Conservation (phyloP, 192 early-diverging fungal genomes). For the Linnemannia exigua region DNA sequence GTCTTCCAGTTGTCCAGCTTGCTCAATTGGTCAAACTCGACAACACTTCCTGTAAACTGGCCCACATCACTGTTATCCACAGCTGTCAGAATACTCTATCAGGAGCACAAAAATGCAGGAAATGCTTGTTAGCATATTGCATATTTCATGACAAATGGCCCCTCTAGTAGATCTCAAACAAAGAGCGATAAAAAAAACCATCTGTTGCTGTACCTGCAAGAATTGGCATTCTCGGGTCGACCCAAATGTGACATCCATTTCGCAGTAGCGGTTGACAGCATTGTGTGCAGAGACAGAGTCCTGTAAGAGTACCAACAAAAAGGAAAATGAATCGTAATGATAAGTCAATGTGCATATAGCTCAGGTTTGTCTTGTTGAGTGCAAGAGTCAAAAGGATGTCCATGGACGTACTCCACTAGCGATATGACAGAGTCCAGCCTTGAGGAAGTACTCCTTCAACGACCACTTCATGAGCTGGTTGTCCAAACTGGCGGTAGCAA, state of each 20-base stretch:
- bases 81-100: slow-evolving; percentile 77
- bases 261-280: slow-evolving; percentile 87
- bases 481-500: slow-evolving; percentile 87
- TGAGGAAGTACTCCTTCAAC: slow-evolving; percentile 96
- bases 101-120: neutral
- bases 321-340: neutral
- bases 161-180: neutral
- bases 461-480: slow-evolving; percentile 96
- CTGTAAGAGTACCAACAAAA: slow-evolving; percentile 45
- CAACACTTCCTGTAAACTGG: slow-evolving; percentile 84
- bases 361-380: neutral
- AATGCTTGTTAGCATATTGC: neutral
- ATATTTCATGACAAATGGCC: neutral
- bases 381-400: slow-evolving; percentile 2
- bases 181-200: slow-evolving; percentile 12
- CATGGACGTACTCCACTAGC: slow-evolving; percentile 74
- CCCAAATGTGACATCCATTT: slow-evolving; percentile 90
- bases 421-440: slow-evolving; percentile 93
- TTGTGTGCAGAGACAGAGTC: slow-evolving; percentile 83
- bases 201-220: slow-evolving; percentile 60
- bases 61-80: slow-evolving; percentile 86
- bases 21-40: slow-evolving; percentile 89
- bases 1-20: slow-evolving; percentile 99
- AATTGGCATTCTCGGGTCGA: slow-evolving; percentile 90
- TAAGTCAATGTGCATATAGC: slow-evolving; percentile 20